Conservation (phyloP, 2,329 filamentous ascomycete genomes). For the Calonectria montana region DNA sequence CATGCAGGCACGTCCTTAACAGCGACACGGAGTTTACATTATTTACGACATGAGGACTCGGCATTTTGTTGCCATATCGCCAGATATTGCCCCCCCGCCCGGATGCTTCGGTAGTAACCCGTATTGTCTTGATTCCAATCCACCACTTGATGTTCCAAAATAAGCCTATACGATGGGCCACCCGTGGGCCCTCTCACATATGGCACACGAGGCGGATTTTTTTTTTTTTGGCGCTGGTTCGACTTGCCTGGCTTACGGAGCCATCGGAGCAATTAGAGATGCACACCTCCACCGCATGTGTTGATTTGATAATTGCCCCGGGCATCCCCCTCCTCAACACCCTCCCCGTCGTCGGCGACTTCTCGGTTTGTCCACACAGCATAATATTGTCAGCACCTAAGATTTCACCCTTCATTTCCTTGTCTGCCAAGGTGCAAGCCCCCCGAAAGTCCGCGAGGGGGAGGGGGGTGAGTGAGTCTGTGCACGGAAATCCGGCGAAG, state of each 20-base stretch:
- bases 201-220: not conserved
- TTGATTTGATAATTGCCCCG: not conserved
- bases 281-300: not conserved
- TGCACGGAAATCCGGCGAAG: not conserved
- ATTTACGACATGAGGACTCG: not conserved
- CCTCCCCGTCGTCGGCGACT: not conserved
- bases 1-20: not conserved
- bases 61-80: not conserved
- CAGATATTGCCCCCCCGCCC: not conserved
- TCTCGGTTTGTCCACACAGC: slow-evolving; percentile 5
- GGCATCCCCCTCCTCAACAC: not conserved
- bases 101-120: slow-evolving; percentile 1
- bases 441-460: not conserved
- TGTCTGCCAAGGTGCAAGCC: not conserved
- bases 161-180: too few species aligned
- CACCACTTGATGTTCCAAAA: too few species aligned
- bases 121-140: not conserved
- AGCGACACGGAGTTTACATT: not conserved
- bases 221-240: not conserved
- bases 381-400: slow-evolving; percentile 19
- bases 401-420: not conserved
- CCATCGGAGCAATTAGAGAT: not conserved
- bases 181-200: not conserved
- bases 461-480: not conserved
- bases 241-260: not conserved